Evolutionary conservation across 768 basidiomycete genomes (phyloP), one percentile per base, ranked within the genome.

Genomic region (Lenzites betulinus): DNA sequence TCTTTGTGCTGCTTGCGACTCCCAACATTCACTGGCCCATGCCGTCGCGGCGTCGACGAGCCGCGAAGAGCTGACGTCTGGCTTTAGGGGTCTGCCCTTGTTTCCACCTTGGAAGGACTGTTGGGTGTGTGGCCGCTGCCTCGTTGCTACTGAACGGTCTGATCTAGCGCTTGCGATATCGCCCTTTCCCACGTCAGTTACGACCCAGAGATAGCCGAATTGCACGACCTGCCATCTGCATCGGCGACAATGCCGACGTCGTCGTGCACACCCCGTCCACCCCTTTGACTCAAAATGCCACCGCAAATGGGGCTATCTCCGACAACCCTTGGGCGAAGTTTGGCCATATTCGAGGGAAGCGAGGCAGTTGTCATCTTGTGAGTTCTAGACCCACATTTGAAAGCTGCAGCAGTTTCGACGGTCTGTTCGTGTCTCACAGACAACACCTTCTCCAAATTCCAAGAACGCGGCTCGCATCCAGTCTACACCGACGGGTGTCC

Each of bases 61-160:
- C 30, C 30, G 30, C 23, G 22, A 25, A 46, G 12, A 43, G 20
- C 12, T 11, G 44, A 25, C 44, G 22, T 22, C 20, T 6, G 44
- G 22, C 44, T 6, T 9, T 15, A 25, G 1, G 23, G 22, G 25
- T 8, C 44, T 25, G 22, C 8, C 44, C 2, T 23, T 22, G 23
- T 25, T 3, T 23, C 23, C 22, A 18, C n/a, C 38, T 28, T 58
- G 48, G 30, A 20, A 16, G 25, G 28, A 13, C 39, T 22, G 12
- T 22, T 43, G 9, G 12, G 20, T 26, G 22, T 42, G n/a, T 20
- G 42, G 33, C 22, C 28, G 16, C n/a, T 42, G 54, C 60, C 60
- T 55, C 60, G 60, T 61, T 61, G 60, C 60, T 61, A 61, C 60
- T 55, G 60, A 61, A 61, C 60, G 60, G 49, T 48, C n/a, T 26